These are phyloP conservation scores for Lignosus rhinocerotis DNA, from an alignment of 1,284 basidiomycete species.

Conservation along the genomic window DNA sequence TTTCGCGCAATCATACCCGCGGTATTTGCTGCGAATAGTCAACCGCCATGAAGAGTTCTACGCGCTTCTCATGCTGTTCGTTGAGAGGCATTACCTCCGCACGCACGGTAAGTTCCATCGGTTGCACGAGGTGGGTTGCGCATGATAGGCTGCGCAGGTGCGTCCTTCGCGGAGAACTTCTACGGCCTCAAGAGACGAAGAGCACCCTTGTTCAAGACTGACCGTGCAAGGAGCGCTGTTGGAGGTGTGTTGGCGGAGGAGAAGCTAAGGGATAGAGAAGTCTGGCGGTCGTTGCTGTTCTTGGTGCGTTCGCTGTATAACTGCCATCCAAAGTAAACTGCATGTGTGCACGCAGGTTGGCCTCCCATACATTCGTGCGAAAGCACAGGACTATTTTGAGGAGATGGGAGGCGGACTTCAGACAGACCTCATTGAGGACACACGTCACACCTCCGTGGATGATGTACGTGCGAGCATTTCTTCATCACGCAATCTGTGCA, in stretches of 20 bases:
- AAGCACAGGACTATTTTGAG: slow-evolving; percentile 90
- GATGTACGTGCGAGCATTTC: slow-evolving; percentile 41
- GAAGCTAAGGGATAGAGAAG: slow-evolving; percentile 60
- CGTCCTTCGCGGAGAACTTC: slow-evolving; percentile 92
- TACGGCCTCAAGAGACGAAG: slow-evolving; percentile 85
- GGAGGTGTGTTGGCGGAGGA: slow-evolving; percentile 65
- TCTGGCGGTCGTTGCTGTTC: slow-evolving; percentile 75
- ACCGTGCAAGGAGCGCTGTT: slow-evolving; percentile 65
- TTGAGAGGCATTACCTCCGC: slow-evolving; percentile 90
- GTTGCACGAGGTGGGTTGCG: background rate
- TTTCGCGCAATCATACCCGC: slow-evolving; percentile 92
- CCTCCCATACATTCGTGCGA: slow-evolving; percentile 87
- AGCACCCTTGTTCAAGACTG: slow-evolving; percentile 67
- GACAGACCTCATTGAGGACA: slow-evolving; percentile 65
- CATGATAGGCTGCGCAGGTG: slow-evolving; percentile 47
- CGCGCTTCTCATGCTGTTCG: slow-evolving; percentile 81
- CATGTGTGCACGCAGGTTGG: slow-evolving; percentile 59
- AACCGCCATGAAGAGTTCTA: slow-evolving; percentile 98
- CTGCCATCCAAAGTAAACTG: background rate
- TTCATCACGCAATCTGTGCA: background rate
- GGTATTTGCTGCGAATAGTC: slow-evolving; percentile 89
- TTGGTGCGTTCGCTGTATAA: slow-evolving; percentile 53
- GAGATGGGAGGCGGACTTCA: slow-evolving; percentile 82
- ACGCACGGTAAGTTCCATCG: slow-evolving; percentile 62
- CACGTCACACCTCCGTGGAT: slow-evolving; percentile 47